Conservation (phyloP, 345 rosid genomes). For the Laguncularia racemosa region DNA sequence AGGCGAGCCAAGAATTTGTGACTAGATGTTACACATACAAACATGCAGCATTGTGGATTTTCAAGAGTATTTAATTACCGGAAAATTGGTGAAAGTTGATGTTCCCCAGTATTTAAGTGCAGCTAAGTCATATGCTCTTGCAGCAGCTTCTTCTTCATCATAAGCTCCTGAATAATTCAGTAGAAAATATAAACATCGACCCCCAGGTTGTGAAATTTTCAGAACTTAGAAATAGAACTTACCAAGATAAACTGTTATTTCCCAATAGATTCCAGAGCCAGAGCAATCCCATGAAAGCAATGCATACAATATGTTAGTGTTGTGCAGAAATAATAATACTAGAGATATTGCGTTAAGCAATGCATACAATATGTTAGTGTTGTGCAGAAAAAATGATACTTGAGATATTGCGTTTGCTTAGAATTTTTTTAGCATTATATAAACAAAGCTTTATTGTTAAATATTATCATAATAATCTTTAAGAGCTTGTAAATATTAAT, state of each 20-base stretch:
- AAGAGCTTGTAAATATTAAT: too few species aligned
- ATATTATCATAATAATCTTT: too few species aligned
- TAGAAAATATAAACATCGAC: not conserved
- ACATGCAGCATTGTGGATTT: not conserved
- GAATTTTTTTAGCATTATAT: too few species aligned
- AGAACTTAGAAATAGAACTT: conserved; percentile 6
- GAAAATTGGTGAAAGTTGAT: conserved; percentile 53
- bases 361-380: not conserved
- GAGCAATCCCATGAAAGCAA: not conserved
- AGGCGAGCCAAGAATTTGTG: not conserved
- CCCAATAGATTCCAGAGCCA: conserved; percentile 1
- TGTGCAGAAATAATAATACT: not conserved
- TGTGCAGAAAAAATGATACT: not conserved
- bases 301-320: not conserved
- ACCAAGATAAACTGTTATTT: conserved; percentile 49
- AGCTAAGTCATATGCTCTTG: conserved; percentile 62
- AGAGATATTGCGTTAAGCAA: too few species aligned
- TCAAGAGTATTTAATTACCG: conserved; percentile 17
- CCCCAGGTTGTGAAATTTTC: not conserved
- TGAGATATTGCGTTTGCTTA: too few species aligned
- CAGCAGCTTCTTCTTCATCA: conserved; percentile 64
- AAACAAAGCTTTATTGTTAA: too few species aligned
- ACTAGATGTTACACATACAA: not conserved
- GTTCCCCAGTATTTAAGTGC: conserved; percentile 63
- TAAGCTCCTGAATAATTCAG: conserved; percentile 39